Conservation (phyloP, 768 basidiomycete genomes). For the Cystofilobasidium macerans region DNA sequence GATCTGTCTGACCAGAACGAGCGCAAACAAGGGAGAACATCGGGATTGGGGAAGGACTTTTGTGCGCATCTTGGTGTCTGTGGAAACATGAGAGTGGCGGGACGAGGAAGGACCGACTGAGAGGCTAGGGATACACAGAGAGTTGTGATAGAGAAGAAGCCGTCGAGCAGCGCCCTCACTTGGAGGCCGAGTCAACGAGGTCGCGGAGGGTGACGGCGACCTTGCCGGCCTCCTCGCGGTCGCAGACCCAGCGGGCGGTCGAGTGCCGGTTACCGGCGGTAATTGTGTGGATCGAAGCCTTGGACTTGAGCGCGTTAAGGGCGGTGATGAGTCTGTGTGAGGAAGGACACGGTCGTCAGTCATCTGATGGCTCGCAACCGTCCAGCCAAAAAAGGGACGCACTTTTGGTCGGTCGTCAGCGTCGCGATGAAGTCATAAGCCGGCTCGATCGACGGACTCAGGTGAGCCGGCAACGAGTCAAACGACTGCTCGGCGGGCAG, state of each 20-base stretch:
- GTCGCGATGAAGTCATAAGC: constrained; percentile 20
- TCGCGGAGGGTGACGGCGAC: constrained; percentile 4
- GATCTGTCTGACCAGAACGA: too few relatives aligned
- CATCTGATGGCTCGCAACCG: too few relatives aligned
- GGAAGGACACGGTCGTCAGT: neutral
- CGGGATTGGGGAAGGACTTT: too few relatives aligned
- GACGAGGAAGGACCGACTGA: too few relatives aligned
- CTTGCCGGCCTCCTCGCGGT: constrained; percentile 13
- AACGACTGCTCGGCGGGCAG: constrained; percentile 1
- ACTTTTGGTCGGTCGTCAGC: constrained; percentile 18
- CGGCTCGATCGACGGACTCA: neutral
- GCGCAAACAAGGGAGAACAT: too few relatives aligned
- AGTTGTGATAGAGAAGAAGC: too few relatives aligned
- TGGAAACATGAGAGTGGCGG: too few relatives aligned
- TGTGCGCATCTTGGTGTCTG: too few relatives aligned
- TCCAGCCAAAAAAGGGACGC: neutral
- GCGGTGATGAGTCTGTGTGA: constrained; percentile 14
- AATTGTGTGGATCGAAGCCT: constrained; percentile 20
- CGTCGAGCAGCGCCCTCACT: neutral
- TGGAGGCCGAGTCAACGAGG: neutral
- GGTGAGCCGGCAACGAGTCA: constrained; percentile 1
- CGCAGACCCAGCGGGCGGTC: constrained; percentile 19
- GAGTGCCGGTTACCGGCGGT: constrained; percentile 15
- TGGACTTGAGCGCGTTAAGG: constrained; percentile 18
- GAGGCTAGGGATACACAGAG: too few relatives aligned